Evolutionary conservation across 78 protist species (phyloP).

Genomic region (Dictyostelium discoideum): DNA sequence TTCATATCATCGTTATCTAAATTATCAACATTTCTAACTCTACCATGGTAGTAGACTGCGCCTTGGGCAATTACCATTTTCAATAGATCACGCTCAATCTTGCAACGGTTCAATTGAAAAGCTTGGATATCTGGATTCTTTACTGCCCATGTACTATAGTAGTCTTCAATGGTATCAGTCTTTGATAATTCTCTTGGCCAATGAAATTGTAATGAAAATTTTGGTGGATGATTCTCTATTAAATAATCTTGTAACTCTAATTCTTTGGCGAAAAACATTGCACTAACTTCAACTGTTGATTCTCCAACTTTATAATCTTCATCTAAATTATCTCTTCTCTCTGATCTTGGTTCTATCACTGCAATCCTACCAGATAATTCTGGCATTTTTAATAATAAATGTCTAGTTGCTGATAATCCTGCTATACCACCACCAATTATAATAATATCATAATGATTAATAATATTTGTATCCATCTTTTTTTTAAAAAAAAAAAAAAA

Average conservation of each 20-base stretch:
- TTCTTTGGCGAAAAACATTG: conserved; percentile 60
- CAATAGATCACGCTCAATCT: conserved; percentile 43
- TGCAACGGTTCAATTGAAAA: conserved; percentile 63
- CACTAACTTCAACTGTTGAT: conserved; percentile 55
- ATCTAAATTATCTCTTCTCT: conserved; percentile 25
- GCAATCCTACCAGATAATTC: conserved; percentile 25
- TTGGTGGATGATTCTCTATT: conserved; percentile 71
- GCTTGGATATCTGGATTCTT: conserved; percentile 79
- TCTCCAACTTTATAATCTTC: conserved; percentile 79
- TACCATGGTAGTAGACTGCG: conserved; percentile 40
- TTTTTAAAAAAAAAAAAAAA: background rate
- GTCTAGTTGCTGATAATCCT: conserved; percentile 25
- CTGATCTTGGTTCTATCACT: conserved; percentile 49
- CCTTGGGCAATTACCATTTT: conserved; percentile 36
- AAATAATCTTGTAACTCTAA: conserved; percentile 54
- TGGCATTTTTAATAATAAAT: conserved; percentile 55
- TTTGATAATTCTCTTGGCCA: conserved; percentile 39
- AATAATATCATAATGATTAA: conserved; percentile 36
- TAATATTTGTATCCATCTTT: background rate
- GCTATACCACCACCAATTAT: conserved; percentile 71
- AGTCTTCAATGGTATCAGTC: conserved; percentile 52
- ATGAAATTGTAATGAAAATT: conserved; percentile 59
- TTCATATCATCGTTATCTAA: background rate
- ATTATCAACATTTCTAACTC: conserved; percentile 58
- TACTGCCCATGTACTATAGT: conserved; percentile 56